Percentiles rank a stretch among this genome's conserved stretches.
Conservation (phyloP, 1,284 basidiomycete species). For the Leccinum ponderosum region DNA sequence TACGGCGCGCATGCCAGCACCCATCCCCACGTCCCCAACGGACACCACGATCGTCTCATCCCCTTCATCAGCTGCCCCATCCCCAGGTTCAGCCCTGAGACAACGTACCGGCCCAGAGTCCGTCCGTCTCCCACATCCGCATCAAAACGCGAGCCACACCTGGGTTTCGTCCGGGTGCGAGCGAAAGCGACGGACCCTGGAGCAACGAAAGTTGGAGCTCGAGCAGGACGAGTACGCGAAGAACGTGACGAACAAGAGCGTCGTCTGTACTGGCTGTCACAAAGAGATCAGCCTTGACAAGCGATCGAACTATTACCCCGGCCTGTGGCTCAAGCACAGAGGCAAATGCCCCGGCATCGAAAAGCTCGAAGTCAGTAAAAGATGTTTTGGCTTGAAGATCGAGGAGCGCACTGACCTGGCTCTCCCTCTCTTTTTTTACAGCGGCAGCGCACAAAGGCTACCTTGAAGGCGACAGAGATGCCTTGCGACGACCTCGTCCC, state of each 20-base stretch:
- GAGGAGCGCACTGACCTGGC: conserved; percentile 12
- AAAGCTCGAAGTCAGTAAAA: conserved; percentile 29
- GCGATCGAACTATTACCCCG: conserved; percentile 35
- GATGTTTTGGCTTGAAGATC: background rate
- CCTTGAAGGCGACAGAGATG: background rate
- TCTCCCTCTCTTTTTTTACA: background rate
- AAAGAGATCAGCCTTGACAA: conserved; percentile 36
- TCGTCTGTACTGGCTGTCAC: conserved; percentile 25
- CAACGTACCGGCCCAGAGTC: conserved; percentile 6
- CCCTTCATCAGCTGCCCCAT: background rate
- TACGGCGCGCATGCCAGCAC: conserved; percentile 8
- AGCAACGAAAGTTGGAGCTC: conserved; percentile 29
- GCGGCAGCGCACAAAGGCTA: conserved; percentile 13
- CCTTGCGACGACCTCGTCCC: background rate
- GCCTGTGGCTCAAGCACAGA: conserved; percentile 31
- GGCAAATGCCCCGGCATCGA: conserved; percentile 25
- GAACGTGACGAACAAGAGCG: conserved; percentile 28
- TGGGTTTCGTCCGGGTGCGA: conserved; percentile 25
- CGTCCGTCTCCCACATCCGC: background rate
- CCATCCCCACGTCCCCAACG: conserved; percentile 12
- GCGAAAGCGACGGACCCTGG: conserved; percentile 31
- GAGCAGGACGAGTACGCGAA: conserved; percentile 31
- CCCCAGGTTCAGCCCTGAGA: background rate
- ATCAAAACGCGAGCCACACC: background rate
- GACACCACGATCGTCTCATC: conserved; percentile 11